phyloP scores from a whole-genome alignment of 148 eudicot genomes.

The Fagopyrum esculentum region DNA sequence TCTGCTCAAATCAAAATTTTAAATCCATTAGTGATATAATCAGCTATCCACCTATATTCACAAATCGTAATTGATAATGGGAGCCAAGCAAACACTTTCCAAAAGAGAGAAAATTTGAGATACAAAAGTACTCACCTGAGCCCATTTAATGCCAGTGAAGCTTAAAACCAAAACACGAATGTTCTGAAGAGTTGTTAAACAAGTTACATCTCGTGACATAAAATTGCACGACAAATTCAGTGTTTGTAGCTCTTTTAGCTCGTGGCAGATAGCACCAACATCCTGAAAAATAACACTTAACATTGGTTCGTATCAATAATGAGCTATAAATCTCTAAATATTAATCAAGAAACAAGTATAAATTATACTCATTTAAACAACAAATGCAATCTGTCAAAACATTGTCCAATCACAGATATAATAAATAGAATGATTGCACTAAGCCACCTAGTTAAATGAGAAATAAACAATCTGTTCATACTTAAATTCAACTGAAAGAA shows the following conservation, averaged over 20 bases:
- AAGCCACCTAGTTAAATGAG: not conserved
- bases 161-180: conserved; percentile 29
- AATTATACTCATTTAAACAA: not conserved
- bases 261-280: conserved; percentile 59
- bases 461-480: not conserved
- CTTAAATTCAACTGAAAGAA: not conserved
- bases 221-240: conserved; percentile 65
- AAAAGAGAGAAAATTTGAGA: not conserved
- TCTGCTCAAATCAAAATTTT: conserved; percentile 33
- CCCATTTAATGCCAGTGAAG: conserved; percentile 69
- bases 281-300: conserved; percentile 47
- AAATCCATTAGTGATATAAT: not conserved
- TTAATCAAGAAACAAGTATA: not conserved
- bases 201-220: conserved; percentile 41
- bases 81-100: not conserved
- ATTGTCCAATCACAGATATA: not conserved
- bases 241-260: conserved; percentile 55
- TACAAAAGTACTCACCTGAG: conserved; percentile 39
- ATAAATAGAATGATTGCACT: not conserved
- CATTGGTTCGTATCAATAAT: conserved; percentile 13
- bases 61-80: not conserved
- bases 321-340: not conserved
- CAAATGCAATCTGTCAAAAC: not conserved
- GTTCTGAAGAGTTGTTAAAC: conserved; percentile 40
- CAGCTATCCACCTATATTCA: not conserved